Evolutionary conservation across 2,329 filamentous ascomycete species (phyloP), one percentile per base, ranked within the genome.

Genomic region (Setomelanomma holmii): DNA sequence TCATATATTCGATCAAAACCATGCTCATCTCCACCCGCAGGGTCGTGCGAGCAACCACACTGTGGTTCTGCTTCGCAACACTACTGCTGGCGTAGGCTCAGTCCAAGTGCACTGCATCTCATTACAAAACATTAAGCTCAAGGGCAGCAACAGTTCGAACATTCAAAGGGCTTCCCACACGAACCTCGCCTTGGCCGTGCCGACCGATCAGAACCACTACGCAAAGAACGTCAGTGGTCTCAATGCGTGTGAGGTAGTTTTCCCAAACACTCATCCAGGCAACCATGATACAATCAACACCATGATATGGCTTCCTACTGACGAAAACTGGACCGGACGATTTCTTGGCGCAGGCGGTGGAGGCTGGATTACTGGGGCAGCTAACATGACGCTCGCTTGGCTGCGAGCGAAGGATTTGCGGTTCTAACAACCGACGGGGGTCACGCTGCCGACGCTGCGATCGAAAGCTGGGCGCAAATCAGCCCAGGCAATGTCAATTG

Each of bases 211-310:
- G 10, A 60, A 60, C 33, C 54, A 60, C 22, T 57, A 52, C 19
- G 33, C 53, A 12, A 44, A 30, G 11, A 50, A 53, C 14, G 39
- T 57, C 14, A 53, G 23, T 5, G 23, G 36, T 6, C 54, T 60
- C 5, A 19, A 51, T 17, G 72, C 71, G 45, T 77, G 75, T 63
- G 70, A 75, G 41, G 53, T 76, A 35, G 72, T 64, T 4, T 56
- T 77, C 21, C 71, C 66, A 1, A 73, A 75, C 17, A 64, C 58
- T 3, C 63, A 69, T 39, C 52, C 54, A 12, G 55, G 52, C 1
- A 55, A 54, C n/a, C 43, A 55, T 6, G 65, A 67, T 40, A 44
- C 49, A 4, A 60, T 68, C 17, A 48, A 60, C 2, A 58, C 61
- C 3, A 40, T 49, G n/a, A 43, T 63, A 1, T 68, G 63, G 64